These are phyloP conservation scores for Chamaenerion angustifolium DNA, from an alignment of 345 rosid genomes.

Conservation along the genomic window DNA sequence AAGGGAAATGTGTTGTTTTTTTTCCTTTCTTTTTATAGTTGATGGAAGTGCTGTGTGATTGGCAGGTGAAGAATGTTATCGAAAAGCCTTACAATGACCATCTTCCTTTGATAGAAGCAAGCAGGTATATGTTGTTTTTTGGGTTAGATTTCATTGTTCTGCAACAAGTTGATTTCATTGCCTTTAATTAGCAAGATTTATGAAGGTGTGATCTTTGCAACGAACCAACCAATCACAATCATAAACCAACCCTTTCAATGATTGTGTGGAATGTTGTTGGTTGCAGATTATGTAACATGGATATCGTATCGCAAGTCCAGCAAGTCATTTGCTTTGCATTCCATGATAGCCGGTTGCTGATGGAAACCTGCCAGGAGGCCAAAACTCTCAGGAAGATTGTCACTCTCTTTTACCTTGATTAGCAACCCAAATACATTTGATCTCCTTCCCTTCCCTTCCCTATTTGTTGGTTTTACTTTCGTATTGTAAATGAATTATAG, in stretches of 20 bases:
- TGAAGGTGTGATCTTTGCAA: no score
- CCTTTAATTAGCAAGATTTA: neutral
- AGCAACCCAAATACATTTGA: no score
- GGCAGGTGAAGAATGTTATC: slow-evolving; percentile 34
- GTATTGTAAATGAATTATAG: no score
- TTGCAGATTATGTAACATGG: slow-evolving; percentile 88
- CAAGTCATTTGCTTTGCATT: slow-evolving; percentile 97
- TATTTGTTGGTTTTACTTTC: no score
- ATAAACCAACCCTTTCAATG: no score
- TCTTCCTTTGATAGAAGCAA: slow-evolving; percentile 35
- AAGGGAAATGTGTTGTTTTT: no score
- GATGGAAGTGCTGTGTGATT: neutral
- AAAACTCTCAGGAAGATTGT: slow-evolving; percentile 81
- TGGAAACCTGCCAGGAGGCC: slow-evolving; percentile 97
- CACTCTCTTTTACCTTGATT: slow-evolving; percentile 86
- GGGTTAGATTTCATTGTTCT: no score
- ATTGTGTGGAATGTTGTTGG: no score
- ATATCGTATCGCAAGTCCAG: slow-evolving; percentile 88
- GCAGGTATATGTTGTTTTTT: slow-evolving; percentile 18
- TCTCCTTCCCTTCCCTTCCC: no score
- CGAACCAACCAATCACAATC: no score
- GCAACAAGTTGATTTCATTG: no score
- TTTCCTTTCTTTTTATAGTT: no score
- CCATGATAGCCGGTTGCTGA: slow-evolving; percentile 81
- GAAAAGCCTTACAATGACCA: slow-evolving; percentile 44